These are phyloP conservation scores for Sclerospora graminicola DNA, from an alignment of 352 stramenopile genomes.

Conservation along the genomic window DNA sequence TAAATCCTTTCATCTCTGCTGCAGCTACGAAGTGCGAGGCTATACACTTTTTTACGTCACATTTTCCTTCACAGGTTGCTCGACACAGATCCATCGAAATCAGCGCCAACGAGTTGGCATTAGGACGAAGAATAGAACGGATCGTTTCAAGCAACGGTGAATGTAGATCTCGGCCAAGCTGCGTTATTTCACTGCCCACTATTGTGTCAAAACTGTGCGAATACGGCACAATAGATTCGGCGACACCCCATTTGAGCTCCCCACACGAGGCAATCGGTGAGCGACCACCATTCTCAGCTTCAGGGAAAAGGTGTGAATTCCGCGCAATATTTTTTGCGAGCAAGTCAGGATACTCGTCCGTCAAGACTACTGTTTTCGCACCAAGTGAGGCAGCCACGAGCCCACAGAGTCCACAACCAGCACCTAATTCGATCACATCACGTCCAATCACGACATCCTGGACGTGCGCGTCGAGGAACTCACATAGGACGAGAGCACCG, in stretches of 20 bases:
- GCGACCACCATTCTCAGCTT: constrained; percentile 1
- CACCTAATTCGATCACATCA: constrained; percentile 43
- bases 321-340: constrained; percentile 31
- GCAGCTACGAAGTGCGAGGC: constrained; percentile 37
- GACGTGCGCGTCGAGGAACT: constrained; percentile 28
- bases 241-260: constrained; percentile 27
- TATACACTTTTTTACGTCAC: constrained; percentile 39
- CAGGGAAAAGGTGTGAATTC: constrained; percentile 22
- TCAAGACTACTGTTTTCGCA: constrained; percentile 25
- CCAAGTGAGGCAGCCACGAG: constrained; percentile 32
- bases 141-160: constrained; percentile 34
- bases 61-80: constrained; percentile 23
- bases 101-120: constrained; percentile 22
- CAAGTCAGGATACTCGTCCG: constrained; percentile 48
- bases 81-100: constrained; percentile 49
- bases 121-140: constrained; percentile 17
- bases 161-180: constrained; percentile 35
- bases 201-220: constrained; percentile 34
- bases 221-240: constrained; percentile 22
- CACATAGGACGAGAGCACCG: constrained; percentile 39
- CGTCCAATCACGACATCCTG: constrained; percentile 15
- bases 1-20: constrained; percentile 29
- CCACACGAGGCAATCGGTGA: constrained; percentile 14
- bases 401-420: constrained; percentile 43
- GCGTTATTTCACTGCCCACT: constrained; percentile 53